Base-by-base conservation (phyloP, 2,329 filamentous ascomycete genomes). In the Aureobasidium lini region DNA sequence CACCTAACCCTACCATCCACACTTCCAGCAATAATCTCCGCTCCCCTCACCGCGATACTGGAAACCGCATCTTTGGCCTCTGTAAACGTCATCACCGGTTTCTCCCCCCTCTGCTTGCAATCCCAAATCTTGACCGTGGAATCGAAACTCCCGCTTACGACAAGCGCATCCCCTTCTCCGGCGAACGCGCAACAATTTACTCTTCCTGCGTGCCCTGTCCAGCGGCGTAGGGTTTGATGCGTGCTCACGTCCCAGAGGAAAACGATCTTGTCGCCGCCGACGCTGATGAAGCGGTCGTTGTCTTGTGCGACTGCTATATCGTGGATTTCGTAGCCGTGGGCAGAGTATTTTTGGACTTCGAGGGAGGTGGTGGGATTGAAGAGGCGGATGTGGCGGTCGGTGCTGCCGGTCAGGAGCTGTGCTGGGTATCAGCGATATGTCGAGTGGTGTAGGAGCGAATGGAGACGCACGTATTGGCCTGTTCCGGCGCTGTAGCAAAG, bases 211-310 rank as follows among this genome's bases (percentile, higher is more conserved):
- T 80, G 81, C 23, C 81, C 81, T 16, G 80, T 79, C 73, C 93
- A 94, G 31, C 94, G 82, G 23, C 89, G 82, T 29, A 88, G 76
- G 4, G 93, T 96, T 66, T 83, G 80, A 16, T 88, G 90, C 2
- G 86, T 88, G 48, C 87, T 80, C 0, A 97, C 94, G 73, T 99
- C 94, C 94, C 94, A 97, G 5, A 96, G 80, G 70, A 96, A 96
- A 0, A 96, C 90, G 62, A 83, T 81, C 66, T 93, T 89, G 76
- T 99, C 94, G 61, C 94, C 94, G 65, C 94, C 94, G 1, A 84
- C 83, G n/a, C 87, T 92, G 9, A 86, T 87, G 72, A 99, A 96
- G 44, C 84, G 84, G 64, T 90, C 83, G 73, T 99, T 99, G 75
- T 90, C 87, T 28, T 77, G 69, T 16, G 77, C 72, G 52, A 96